These are phyloP conservation scores for Penicillium alfredii DNA, from an alignment of 495 filamentous ascomycete genomes.

Conservation along the genomic window DNA sequence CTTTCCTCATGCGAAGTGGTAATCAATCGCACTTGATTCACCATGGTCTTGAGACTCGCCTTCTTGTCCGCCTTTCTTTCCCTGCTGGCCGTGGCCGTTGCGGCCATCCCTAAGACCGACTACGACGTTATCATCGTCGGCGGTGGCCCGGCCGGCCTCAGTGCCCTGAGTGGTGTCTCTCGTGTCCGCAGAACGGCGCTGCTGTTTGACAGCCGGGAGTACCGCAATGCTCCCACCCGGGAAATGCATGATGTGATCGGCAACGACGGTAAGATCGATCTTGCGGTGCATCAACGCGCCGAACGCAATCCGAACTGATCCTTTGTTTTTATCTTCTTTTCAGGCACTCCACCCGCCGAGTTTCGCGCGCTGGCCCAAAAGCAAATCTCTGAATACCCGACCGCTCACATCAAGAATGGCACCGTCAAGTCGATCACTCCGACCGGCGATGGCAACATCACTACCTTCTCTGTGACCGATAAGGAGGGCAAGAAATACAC, in stretches of 20 bases:
- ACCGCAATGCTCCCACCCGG: slow-evolving; percentile 49
- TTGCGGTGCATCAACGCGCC: too few species aligned
- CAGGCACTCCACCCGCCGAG: slow-evolving; percentile 46
- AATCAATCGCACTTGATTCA: too few species aligned
- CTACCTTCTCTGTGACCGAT: slow-evolving; percentile 39
- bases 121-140: slow-evolving; percentile 35
- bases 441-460: slow-evolving; percentile 23
- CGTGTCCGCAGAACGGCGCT: slow-evolving; percentile 47
- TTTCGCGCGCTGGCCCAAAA: slow-evolving; percentile 48
- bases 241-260: slow-evolving; percentile 56
- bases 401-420: slow-evolving; percentile 44
- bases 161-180: slow-evolving; percentile 48
- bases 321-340: background rate
- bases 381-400: slow-evolving; percentile 45
- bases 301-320: too few species aligned
- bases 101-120: slow-evolving; percentile 20
- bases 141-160: slow-evolving; percentile 32
- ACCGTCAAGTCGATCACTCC: slow-evolving; percentile 42
- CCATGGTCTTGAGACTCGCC: slow-evolving; percentile 8
- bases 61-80: slow-evolving; percentile 18
- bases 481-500: slow-evolving; percentile 30
- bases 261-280: slow-evolving; percentile 44
- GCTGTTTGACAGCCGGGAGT: slow-evolving; percentile 50
- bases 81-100: slow-evolving; percentile 11
- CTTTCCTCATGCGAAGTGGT: too few species aligned